Evolutionary conservation across 768 basidiomycete genomes (phyloP), one percentile per base, ranked within the genome.

Genomic region (Mycena polygramma): DNA sequence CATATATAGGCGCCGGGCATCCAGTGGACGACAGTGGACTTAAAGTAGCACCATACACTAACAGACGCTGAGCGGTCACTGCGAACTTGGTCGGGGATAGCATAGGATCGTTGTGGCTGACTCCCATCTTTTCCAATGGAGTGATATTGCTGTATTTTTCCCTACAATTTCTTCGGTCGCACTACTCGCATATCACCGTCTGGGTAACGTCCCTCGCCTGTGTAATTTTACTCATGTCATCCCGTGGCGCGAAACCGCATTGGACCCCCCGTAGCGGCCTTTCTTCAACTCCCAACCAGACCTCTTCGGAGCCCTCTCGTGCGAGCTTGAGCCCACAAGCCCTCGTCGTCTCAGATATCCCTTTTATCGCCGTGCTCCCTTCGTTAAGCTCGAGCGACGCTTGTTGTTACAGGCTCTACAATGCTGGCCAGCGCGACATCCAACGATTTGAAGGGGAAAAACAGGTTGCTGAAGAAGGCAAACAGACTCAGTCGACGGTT

Each of bases 401-500:
- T n/a, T 24, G 15, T 63, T 22, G 8, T n/a, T 52, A 43, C 22
- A 15, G 45, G n/a, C n/a, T 4, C 35, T 26, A 35, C n/a, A 36
- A 66, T 70, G 69, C 26, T 49, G 9, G 58, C 41, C 35, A 20
- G n/a, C 22, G 39, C 68, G 10, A 9, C 30, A 6, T 51, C 61
- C 4, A 39, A 52, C 45, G 49, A 59, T 39, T 48, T 48, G 51
- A 52, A 64, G 35, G 58, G 83, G 61, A 84, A 83, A 70, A 80
- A 77, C 61, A 80, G 78, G 69, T 74, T 84, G 59, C 68, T 85
- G 62, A 80, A 79, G 74, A 85, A 86, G 69, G 79, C 82, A 30
- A 78, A 83, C 45, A 87, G 85, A 70, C 76, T 88, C 55, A 83
- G 82, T 70, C 81, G 78, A 58, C 81, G 85, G 55, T 81, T 89